Evolutionary conservation across 306 rosid species (phyloP).

Genomic region (Styphnolobium japonicum): DNA sequence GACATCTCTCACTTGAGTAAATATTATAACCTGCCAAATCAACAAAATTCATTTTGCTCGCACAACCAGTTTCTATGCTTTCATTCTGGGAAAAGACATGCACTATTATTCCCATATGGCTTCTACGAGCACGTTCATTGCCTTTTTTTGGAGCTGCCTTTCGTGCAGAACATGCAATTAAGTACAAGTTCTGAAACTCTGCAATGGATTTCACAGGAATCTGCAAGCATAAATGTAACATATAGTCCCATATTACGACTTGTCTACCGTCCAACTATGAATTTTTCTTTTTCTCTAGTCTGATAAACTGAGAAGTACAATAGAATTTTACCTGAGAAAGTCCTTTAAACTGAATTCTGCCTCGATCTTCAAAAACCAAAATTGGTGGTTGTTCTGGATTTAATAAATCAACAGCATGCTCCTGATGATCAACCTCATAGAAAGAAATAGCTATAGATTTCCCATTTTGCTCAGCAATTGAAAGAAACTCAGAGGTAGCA

Average conservation of each 20-base stretch:
- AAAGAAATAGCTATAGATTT: conserved; percentile 56
- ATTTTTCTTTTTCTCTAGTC: neutral
- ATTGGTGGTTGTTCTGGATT: conserved; percentile 57
- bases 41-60: conserved; percentile 76
- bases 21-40: conserved; percentile 74
- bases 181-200: conserved; percentile 58
- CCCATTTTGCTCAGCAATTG: conserved; percentile 51
- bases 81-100: conserved; percentile 43
- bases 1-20: neutral
- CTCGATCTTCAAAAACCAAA: conserved; percentile 62
- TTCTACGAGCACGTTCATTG: conserved; percentile 43
- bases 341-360: conserved; percentile 79
- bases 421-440: conserved; percentile 79
- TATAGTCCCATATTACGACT: neutral
- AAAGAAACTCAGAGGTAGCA: conserved; percentile 59
- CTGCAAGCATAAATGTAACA: conserved; percentile 37
- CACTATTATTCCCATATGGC: conserved; percentile 75
- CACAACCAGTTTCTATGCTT: conserved; percentile 19
- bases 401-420: conserved; percentile 69
- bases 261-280: neutral
- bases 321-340: conserved; percentile 55
- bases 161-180: conserved; percentile 39
- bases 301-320: neutral
- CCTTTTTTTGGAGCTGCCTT: conserved; percentile 51
- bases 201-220: conserved; percentile 54